phyloP scores from a whole-genome alignment of 352 stramenopile species.

The Globisporangium yorkense region DNA sequence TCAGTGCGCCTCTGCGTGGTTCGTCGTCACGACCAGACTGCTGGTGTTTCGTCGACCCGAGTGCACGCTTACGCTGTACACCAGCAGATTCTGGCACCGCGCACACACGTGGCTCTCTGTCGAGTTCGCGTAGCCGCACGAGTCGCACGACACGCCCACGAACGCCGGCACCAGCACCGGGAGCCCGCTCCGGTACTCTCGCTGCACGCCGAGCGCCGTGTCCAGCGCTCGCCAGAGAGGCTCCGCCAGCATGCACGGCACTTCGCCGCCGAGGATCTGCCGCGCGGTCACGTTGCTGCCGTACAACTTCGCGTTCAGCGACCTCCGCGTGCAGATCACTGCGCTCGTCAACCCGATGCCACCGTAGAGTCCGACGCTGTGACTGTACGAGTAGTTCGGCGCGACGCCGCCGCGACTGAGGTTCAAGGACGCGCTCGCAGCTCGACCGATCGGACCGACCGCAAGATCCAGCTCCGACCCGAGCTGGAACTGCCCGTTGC shows the following conservation, averaged over 20 bases:
- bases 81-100: constrained; percentile 55
- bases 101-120: constrained; percentile 35
- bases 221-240: constrained; percentile 66
- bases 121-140: constrained; percentile 47
- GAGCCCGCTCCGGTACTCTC: constrained; percentile 61
- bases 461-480: constrained; percentile 69
- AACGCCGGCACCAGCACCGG: constrained; percentile 41
- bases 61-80: constrained; percentile 70
- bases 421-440: constrained; percentile 57
- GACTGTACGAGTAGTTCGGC: constrained; percentile 79
- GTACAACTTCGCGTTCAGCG: constrained; percentile 70
- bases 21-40: constrained; percentile 27
- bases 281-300: constrained; percentile 51
- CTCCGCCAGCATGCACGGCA: constrained; percentile 49
- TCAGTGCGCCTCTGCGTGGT: constrained; percentile 9
- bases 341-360: constrained; percentile 63
- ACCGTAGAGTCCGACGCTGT: constrained; percentile 69
- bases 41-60: constrained; percentile 57
- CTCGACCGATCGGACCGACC: constrained; percentile 61
- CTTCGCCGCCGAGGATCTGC: constrained; percentile 63
- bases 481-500: constrained; percentile 71
- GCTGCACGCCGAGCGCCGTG: constrained; percentile 44
- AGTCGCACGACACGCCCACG: constrained; percentile 43
- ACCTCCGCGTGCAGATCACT: constrained; percentile 71
- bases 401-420: constrained; percentile 53